Evolutionary conservation across 805 yeast species (phyloP).

Genomic region (Kluyveromyces wickerhamii): DNA sequence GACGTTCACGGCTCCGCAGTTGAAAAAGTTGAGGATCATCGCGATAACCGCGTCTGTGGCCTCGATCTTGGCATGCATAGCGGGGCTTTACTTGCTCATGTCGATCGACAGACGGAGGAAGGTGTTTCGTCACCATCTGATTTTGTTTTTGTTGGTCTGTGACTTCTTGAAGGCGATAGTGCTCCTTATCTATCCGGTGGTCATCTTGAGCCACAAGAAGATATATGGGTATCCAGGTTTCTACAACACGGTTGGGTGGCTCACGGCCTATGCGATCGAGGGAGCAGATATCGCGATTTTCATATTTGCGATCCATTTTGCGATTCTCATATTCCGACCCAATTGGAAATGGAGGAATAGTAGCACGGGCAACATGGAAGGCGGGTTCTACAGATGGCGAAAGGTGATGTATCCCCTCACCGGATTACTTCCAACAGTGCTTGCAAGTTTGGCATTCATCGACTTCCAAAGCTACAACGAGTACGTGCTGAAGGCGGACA

Average conservation of each 20-base stretch:
- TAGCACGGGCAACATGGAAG: conserved; percentile 45
- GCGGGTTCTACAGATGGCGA: conserved; percentile 61
- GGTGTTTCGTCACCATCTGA: conserved; percentile 64
- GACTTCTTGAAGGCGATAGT: conserved; percentile 70
- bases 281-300: conserved; percentile 83
- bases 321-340: conserved; percentile 61
- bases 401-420: conserved; percentile 50
- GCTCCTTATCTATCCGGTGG: conserved; percentile 59
- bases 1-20: conserved; percentile 15
- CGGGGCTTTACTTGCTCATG: conserved; percentile 50
- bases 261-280: conserved; percentile 72
- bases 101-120: conserved; percentile 57
- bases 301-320: conserved; percentile 77
- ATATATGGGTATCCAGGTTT: conserved; percentile 43
- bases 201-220: conserved; percentile 37
- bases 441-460: conserved; percentile 70
- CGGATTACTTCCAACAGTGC: conserved; percentile 50
- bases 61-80: conserved; percentile 47
- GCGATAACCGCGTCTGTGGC: conserved; percentile 43
- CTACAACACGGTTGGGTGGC: conserved; percentile 67
- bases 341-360: conserved; percentile 36
- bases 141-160: conserved; percentile 56
- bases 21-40: conserved; percentile 29
- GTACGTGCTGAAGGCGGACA: conserved; percentile 10
- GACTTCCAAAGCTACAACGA: conserved; percentile 20